A percentile compares a stretch with the other conserved stretches of the same genome.
Evolutionary conservation across 495 filamentous ascomycete species (phyloP).

Genomic region (Trichoderma erinaceum): DNA sequence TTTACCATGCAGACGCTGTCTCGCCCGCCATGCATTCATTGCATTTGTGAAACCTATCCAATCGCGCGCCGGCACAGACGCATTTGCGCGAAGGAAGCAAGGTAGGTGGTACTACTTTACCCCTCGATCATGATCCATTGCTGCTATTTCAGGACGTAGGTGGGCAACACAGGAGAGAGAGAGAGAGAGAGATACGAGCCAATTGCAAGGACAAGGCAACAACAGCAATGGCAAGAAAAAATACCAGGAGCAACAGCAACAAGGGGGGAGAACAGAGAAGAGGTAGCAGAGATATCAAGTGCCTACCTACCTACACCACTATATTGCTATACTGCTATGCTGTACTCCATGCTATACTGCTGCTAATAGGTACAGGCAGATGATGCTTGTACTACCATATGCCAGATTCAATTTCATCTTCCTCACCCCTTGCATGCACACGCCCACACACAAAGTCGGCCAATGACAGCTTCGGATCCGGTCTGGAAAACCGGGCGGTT

Average conservation of each 20-base stretch:
- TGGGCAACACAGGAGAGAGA: neutral
- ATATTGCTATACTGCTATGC: neutral
- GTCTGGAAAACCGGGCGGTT: neutral
- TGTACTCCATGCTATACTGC: neutral
- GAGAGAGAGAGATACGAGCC: neutral
- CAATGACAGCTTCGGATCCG: conserved; percentile 6
- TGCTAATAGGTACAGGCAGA: neutral
- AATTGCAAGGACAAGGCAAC: neutral
- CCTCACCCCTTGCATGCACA: conserved; percentile 1
- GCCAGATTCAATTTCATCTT: neutral
- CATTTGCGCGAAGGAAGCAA: no score
- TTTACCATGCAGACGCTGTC: neutral
- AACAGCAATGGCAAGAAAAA: neutral
- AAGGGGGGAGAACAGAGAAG: neutral
- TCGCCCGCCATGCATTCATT: neutral
- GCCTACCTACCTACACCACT: no score
- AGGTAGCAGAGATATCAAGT: neutral
- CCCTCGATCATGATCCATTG: neutral
- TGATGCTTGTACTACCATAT: neutral
- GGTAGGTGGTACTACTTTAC: neutral
- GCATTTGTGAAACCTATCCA: conserved; percentile 3
- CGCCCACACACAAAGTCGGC: neutral
- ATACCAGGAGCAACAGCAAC: neutral
- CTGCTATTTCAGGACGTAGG: neutral
- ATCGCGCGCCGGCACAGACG: neutral